Base-by-base conservation (phyloP, 257 asterid genomes). In the Salvia splendens region DNA sequence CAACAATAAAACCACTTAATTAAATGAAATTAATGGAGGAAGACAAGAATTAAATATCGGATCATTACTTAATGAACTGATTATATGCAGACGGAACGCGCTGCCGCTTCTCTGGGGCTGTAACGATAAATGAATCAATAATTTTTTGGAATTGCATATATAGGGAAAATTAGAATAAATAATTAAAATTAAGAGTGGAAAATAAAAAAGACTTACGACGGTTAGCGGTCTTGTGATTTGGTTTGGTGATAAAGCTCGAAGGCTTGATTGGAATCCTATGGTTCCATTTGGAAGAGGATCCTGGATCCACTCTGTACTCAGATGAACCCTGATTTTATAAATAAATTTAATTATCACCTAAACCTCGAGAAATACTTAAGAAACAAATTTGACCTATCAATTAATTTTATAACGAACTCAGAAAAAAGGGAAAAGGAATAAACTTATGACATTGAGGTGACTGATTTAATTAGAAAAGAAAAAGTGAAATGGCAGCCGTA, bases 91-190 rank as follows among this genome's bases (percentile, higher is more conserved):
- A 90, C 45, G 97, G 97, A 36, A 90, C 92, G 43, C 97, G 83
- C 75, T 87, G 95, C 74, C 97, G 80, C 82, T 90, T 90, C 88
- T 90, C 97, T 20, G 97, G 97, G 63, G 97, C 97, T 90, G 95
- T 42, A 50, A 76, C 51, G 64, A 15, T 17, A 17, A 17, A 17
- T 17, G 20, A 17, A 17, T 17, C 1, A 17, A 17, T 17, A 0
- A 17, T 17, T 17, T 17, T 17, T 17, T 17, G 20, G 6, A 46
- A 11, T 3, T 28, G 15, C 10, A 16, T 20, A 1, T 5, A 5
- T 49, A 16, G 28, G 20, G 20, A 17, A 17, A 28, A 43, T 12
- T 2, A 43, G 64, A 3, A 3, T 40, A 33, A 30, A 8, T 6
- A 46, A 15, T 20, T 0, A 54, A 35, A 17, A 17, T 17, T 17